phyloP scores from a whole-genome alignment of 495 filamentous ascomycete species.

The Pseudomonodictys pantanalensis region DNA sequence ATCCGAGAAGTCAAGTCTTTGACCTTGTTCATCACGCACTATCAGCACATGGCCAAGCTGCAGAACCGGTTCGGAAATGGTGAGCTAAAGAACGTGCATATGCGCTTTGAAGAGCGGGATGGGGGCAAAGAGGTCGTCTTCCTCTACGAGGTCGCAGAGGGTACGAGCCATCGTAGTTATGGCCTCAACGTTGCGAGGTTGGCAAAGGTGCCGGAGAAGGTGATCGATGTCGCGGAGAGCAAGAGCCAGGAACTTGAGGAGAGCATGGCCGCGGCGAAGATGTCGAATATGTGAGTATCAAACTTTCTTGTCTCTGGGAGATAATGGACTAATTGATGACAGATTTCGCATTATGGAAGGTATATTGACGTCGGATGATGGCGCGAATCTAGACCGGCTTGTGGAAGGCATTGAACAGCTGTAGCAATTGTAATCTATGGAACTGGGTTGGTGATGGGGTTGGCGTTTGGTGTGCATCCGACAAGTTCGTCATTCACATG shows the following conservation, averaged over 20 bases:
- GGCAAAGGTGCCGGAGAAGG: conserved; percentile 71
- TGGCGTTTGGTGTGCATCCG: too few relatives aligned
- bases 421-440: too few relatives aligned
- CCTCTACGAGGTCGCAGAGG: conserved; percentile 66
- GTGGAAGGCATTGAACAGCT: too few relatives aligned
- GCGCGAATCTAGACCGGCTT: too few relatives aligned
- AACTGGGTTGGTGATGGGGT: too few relatives aligned
- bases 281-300: conserved; percentile 44
- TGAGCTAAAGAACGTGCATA: conserved; percentile 73
- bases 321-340: too few relatives aligned
- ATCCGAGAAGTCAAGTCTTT: conserved; percentile 70
- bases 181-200: conserved; percentile 89
- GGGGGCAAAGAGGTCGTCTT: conserved; percentile 49
- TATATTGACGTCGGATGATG: too few relatives aligned
- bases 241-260: conserved; percentile 83
- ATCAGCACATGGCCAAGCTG: conserved; percentile 76
- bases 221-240: conserved; percentile 71
- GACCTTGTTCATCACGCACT: conserved; percentile 95
- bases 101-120: conserved; percentile 59
- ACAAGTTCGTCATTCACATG: too few relatives aligned
- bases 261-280: conserved; percentile 58
- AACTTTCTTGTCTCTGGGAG: too few relatives aligned
- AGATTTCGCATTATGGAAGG: too few relatives aligned
- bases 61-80: conserved; percentile 58
- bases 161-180: conserved; percentile 89